Evolutionary conservation across 1,139 yeast genomes (phyloP).

Genomic region (Debaryomyces psychrophilus): DNA sequence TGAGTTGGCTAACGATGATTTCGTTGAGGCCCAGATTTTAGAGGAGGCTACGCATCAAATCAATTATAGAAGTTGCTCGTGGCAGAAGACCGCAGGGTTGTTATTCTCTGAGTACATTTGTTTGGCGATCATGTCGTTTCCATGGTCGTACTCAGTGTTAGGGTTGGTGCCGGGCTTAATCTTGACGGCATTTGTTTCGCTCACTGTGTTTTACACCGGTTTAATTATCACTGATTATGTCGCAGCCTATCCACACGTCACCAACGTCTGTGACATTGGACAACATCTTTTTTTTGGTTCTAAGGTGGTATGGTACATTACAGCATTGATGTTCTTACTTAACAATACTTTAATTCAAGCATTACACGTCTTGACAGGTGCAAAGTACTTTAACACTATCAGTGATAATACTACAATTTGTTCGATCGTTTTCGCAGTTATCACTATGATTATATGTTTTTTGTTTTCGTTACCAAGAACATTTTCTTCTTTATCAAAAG

Average conservation of each 20-base stretch:
- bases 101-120: slow-evolving; percentile 64
- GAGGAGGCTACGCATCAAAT: slow-evolving; percentile 25
- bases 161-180: slow-evolving; percentile 63
- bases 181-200: slow-evolving; percentile 53
- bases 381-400: slow-evolving; percentile 60
- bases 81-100: slow-evolving; percentile 62
- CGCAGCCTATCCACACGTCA: slow-evolving; percentile 53
- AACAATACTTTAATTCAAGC: slow-evolving; percentile 63
- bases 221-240: slow-evolving; percentile 57
- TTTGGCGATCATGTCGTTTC: slow-evolving; percentile 64
- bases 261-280: slow-evolving; percentile 62
- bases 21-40: slow-evolving; percentile 10
- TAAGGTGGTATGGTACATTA: slow-evolving; percentile 58
- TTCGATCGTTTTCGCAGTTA: slow-evolving; percentile 53
- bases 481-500: slow-evolving; percentile 51
- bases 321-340: slow-evolving; percentile 55
- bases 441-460: slow-evolving; percentile 51
- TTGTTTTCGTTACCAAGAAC: slow-evolving; percentile 59
- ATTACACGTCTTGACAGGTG: slow-evolving; percentile 60
- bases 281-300: slow-evolving; percentile 57
- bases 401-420: slow-evolving; percentile 53
- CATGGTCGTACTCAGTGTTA: slow-evolving; percentile 63
- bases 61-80: slow-evolving; percentile 56
- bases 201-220: slow-evolving; percentile 58
- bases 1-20: slow-evolving; percentile 13